Conservation (phyloP, 345 rosid species). For the Moricandia arvensis region DNA sequence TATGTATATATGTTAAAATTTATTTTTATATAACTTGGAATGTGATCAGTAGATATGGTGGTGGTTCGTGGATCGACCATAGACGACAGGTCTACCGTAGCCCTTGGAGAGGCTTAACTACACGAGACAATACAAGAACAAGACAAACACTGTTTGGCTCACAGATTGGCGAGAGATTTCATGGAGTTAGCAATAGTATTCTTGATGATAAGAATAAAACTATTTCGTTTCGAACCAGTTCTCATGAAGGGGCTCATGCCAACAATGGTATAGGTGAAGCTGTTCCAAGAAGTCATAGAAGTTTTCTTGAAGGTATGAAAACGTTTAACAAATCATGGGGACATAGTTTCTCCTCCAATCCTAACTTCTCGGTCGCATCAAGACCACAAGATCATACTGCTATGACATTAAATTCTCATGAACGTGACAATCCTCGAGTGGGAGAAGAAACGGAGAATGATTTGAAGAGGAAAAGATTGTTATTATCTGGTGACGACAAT, state of each 20-base stretch:
- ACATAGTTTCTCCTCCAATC: slow-evolving; percentile 30
- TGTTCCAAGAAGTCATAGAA: slow-evolving; percentile 28
- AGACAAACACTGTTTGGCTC: slow-evolving; percentile 43
- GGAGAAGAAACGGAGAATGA: slow-evolving; percentile 29
- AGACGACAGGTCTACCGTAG: slow-evolving; percentile 35
- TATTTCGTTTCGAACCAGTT: slow-evolving; percentile 27
- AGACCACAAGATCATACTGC: slow-evolving; percentile 21
- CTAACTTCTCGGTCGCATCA: slow-evolving; percentile 22
- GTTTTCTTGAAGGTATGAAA: slow-evolving; percentile 37
- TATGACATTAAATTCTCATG: slow-evolving; percentile 12
- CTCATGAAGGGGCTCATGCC: slow-evolving; percentile 21
- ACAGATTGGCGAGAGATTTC: slow-evolving; percentile 30
- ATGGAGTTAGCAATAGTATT: slow-evolving; percentile 30
- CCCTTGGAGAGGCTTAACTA: slow-evolving; percentile 39
- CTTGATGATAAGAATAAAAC: slow-evolving; percentile 33
- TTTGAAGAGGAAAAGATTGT: slow-evolving; percentile 47
- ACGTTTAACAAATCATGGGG: slow-evolving; percentile 40
- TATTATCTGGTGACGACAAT: slow-evolving; percentile 27
- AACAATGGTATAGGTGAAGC: slow-evolving; percentile 26
- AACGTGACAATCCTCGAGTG: slow-evolving; percentile 19
- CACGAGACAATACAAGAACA: slow-evolving; percentile 34
- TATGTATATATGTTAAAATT: neutral
- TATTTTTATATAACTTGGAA: neutral
- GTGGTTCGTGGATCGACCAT: slow-evolving; percentile 46
- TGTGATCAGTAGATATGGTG: slow-evolving; percentile 44